Evolutionary conservation across 2,329 filamentous ascomycete species (phyloP), one percentile per base, ranked within the genome.

Genomic region (Fusarium papillatum): DNA sequence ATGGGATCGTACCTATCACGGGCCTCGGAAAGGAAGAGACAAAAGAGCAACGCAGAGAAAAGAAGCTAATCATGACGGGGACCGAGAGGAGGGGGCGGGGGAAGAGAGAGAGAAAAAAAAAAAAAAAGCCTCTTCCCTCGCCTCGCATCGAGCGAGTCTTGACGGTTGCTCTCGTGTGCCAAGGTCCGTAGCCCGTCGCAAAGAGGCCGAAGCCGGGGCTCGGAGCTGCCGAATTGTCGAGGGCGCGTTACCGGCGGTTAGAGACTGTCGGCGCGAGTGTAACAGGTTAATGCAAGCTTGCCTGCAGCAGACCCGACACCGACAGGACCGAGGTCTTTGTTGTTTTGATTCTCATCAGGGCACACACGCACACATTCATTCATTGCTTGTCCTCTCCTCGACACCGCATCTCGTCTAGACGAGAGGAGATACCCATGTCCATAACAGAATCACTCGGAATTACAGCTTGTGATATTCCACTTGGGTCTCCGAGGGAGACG

Each of bases 1-100:
- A 63, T 46, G 64, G 61, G 43, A 68, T 68, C 61, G 57, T 73
- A 63, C 73, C 73, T 76, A 76, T 76, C 73, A 76, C 24, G 60
- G 65, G 64, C 67, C 55, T 34, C 38, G 66, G 46, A 76, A 74
- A 22, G 7, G 63, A 43, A 57, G 46, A 22, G 19, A 57, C 29
- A 71, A 10, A 64, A 70, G 65, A 67, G 16, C 7, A 26, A 26
- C 62, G 69, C 41, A 60, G 57, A 65, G 64, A 66, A 64, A 70
- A 34, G 53, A 36, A 57, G 53, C 53, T 57, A 57, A 34, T 34
- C 29, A 57, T 36, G 53, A 57, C 13, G 29, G 53, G 29, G 53
- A 55, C 36, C 59, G 59, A 24, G 26, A 31, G 38, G 55, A 75
- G 24, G 39, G 62, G 69, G 66, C 48, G 22, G 38, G 50, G 14